Percentiles rank a stretch among this genome's conserved stretches.
Conservation (phyloP, 2,329 filamentous ascomycete genomes). For the Cordyceps farinosa region DNA sequence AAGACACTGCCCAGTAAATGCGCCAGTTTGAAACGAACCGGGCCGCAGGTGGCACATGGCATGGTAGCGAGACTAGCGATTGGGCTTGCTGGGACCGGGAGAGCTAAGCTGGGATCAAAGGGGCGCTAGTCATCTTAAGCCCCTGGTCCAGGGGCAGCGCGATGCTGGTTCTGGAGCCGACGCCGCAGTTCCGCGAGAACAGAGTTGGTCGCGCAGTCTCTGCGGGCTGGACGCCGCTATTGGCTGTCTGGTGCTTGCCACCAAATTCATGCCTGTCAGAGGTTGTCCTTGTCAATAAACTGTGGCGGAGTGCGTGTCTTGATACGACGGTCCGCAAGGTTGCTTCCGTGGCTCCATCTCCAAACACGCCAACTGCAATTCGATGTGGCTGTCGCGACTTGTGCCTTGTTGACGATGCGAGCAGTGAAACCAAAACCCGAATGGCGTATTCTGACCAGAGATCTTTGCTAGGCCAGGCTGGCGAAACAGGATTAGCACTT, state of each 20-base stretch:
- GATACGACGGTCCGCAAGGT: neutral
- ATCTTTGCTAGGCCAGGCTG: neutral
- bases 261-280: neutral
- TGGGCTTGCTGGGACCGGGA: conserved; percentile 5
- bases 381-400: neutral
- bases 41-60: conserved; percentile 12
- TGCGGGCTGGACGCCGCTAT: neutral
- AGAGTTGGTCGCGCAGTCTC: neutral
- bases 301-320: neutral
- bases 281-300: neutral
- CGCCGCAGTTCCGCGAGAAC: neutral
- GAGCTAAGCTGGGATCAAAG: conserved; percentile 2
- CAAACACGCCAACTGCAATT: neutral
- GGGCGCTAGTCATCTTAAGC: neutral
- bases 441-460: neutral
- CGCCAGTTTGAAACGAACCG: conserved; percentile 14
- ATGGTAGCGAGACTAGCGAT: conserved; percentile 13
- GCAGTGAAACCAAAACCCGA: neutral
- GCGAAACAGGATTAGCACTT: neutral
- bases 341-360: neutral
- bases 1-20: neutral
- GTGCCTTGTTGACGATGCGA: neutral
- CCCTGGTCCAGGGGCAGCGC: conserved; percentile 14
- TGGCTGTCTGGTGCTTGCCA: neutral
- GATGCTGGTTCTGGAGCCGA: neutral